phyloP scores from a whole-genome alignment of 2,329 filamentous ascomycete species.

The Karstenula rhodostoma region DNA sequence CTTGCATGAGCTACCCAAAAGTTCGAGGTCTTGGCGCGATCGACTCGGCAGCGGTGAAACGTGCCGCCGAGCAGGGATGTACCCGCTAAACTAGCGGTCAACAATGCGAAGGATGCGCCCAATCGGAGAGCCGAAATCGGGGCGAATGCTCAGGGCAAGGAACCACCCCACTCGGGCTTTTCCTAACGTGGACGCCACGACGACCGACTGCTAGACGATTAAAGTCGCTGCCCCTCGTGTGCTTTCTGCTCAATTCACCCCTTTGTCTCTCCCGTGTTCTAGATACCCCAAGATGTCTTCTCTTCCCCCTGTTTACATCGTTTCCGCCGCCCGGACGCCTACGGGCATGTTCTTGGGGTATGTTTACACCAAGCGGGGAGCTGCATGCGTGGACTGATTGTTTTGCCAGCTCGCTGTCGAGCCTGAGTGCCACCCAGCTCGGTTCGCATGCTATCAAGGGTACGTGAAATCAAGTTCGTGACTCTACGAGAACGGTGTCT shows the following conservation, averaged over 20 bases:
- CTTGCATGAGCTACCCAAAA: conserved; percentile 38
- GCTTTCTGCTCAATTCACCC: conserved; percentile 1
- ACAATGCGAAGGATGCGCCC: conserved; percentile 25
- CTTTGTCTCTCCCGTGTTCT: conserved; percentile 4
- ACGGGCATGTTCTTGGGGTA: conserved; percentile 95
- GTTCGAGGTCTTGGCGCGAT: conserved; percentile 27
- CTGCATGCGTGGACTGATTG: conserved; percentile 33
- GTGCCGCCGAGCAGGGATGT: conserved; percentile 19
- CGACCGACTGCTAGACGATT: conserved; percentile 3
- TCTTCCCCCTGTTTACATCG: conserved; percentile 91
- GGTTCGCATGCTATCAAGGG: conserved; percentile 93
- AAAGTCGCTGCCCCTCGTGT: conserved; percentile 11
- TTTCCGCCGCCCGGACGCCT: conserved; percentile 88
- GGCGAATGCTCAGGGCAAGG: conserved; percentile 24
- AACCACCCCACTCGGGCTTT: conserved; percentile 23
- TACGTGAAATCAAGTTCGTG: conserved; percentile 51
- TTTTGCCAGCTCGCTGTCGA: conserved; percentile 78
- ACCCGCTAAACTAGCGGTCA: conserved; percentile 4
- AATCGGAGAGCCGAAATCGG: conserved; percentile 26
- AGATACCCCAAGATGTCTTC: conserved; percentile 70
- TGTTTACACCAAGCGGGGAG: conserved; percentile 43
- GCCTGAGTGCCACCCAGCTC: conserved; percentile 83
- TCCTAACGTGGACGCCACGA: conserved; percentile 28
- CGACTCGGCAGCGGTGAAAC: conserved; percentile 17
- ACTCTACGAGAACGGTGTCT: neutral